Percentiles rank a stretch among this genome's conserved stretches.
These are phyloP conservation scores for Xerocomellus chrysenteron DNA, from an alignment of 768 basidiomycete genomes.

Conservation along the genomic window DNA sequence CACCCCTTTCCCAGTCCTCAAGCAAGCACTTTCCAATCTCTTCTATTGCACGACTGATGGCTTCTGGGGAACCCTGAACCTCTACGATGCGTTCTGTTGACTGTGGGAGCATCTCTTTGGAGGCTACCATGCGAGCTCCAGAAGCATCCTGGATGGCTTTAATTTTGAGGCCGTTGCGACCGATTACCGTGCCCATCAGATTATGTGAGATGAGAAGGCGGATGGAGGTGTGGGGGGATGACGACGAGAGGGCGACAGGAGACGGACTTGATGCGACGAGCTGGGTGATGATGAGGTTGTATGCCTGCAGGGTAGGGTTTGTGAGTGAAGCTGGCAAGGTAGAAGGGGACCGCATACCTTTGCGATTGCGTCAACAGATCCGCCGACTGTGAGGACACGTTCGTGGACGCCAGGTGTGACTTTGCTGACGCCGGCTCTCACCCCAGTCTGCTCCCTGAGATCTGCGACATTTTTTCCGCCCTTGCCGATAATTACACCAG, in stretches of 20 bases:
- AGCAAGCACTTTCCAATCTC: conserved; percentile 95
- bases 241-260: conserved; percentile 66
- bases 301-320: conserved; percentile 59
- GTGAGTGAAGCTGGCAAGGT: background rate
- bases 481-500: conserved; percentile 96
- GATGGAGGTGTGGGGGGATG: conserved; percentile 75
- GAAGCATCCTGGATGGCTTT: conserved; percentile 97
- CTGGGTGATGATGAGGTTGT: conserved; percentile 90
- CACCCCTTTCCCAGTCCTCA: conserved; percentile 94
- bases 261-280: conserved; percentile 82
- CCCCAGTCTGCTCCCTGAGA: conserved; percentile 90
- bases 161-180: conserved; percentile 94
- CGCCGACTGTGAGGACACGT: conserved; percentile 92
- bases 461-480: conserved; percentile 97
- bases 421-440: conserved; percentile 98
- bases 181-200: conserved; percentile 99
- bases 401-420: conserved; percentile 98
- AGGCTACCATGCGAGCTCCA: conserved; percentile 96
- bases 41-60: conserved; percentile 89
- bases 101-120: conserved; percentile 98
- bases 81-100: conserved; percentile 99
- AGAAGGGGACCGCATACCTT: conserved; percentile 53
- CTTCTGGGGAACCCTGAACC: conserved; percentile 90
- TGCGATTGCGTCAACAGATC: conserved; percentile 88
- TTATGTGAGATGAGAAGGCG: conserved; percentile 98